phyloP scores from a whole-genome alignment of 192 early-diverging fungal genomes.

The Phlyctochytrium bullatum region DNA sequence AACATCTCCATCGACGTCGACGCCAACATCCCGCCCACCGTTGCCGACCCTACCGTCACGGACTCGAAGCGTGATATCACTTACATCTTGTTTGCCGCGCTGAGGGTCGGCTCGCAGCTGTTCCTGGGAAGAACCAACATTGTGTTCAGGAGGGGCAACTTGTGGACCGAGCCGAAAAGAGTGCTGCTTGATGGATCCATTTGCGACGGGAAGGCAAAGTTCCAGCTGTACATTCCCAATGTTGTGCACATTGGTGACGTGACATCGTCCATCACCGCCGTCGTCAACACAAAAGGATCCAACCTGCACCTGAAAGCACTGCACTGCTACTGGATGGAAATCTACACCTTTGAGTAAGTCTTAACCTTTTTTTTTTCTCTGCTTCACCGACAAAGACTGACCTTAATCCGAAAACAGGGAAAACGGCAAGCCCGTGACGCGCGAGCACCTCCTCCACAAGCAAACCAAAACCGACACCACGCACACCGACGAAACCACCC shows the following conservation, averaged over 20 bases:
- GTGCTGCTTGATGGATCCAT: neutral
- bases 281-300: neutral
- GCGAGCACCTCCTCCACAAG: neutral
- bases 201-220: neutral
- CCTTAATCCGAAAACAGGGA: neutral
- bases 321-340: neutral
- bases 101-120: neutral
- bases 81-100: neutral
- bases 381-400: no score
- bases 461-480: neutral
- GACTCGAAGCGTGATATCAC: neutral
- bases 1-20: neutral
- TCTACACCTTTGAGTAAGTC: constrained; percentile 1
- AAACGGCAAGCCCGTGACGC: no score
- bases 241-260: neutral
- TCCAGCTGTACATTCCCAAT: neutral
- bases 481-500: neutral
- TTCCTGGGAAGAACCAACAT: neutral
- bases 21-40: neutral
- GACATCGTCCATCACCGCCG: neutral
- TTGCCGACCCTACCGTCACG: neutral
- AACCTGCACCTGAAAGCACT: neutral
- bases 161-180: neutral
- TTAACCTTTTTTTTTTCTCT: no score
- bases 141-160: neutral